Conservation (phyloP, 2,329 filamentous ascomycete genomes). For the Alternaria conjuncta region DNA sequence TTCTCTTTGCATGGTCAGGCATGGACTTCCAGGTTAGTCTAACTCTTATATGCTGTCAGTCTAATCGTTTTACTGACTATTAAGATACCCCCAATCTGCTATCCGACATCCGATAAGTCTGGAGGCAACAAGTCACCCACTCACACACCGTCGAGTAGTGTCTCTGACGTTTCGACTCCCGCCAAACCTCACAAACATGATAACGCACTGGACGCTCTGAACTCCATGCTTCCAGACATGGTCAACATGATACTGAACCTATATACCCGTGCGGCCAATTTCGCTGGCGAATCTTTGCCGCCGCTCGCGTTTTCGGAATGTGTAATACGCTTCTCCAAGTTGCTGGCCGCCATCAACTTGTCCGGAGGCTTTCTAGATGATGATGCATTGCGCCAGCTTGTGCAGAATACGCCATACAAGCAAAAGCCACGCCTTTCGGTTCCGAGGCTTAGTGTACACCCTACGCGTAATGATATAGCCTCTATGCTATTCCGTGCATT, state of each 20-base stretch:
- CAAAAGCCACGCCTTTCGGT: conserved; percentile 51
- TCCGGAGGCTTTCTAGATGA: conserved; percentile 68
- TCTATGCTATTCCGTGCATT: conserved; percentile 46
- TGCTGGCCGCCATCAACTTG: conserved; percentile 71
- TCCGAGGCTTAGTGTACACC: conserved; percentile 42
- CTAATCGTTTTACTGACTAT: conserved; percentile 8
- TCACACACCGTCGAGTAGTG: conserved; percentile 49
- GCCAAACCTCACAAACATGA: conserved; percentile 54
- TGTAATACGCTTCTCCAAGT: conserved; percentile 74
- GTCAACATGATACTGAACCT: conserved; percentile 75
- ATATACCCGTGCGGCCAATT: conserved; percentile 70
- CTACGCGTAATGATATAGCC: conserved; percentile 46
- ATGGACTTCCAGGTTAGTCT: conserved; percentile 75
- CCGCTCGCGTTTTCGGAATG: conserved; percentile 75
- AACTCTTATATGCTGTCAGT: background rate
- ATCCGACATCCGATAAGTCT: conserved; percentile 58
- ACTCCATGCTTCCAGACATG: conserved; percentile 72
- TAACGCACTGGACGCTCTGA: conserved; percentile 55
- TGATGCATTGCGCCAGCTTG: conserved; percentile 58
- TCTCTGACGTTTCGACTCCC: conserved; percentile 45
- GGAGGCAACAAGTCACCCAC: conserved; percentile 51
- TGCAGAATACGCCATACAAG: conserved; percentile 52
- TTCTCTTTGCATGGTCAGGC: conserved; percentile 84
- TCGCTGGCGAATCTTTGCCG: conserved; percentile 71
- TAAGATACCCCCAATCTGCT: conserved; percentile 62